These are phyloP conservation scores for Umbelopsis sp. DNA, from an alignment of 192 early-diverging fungal species.

Conservation along the genomic window DNA sequence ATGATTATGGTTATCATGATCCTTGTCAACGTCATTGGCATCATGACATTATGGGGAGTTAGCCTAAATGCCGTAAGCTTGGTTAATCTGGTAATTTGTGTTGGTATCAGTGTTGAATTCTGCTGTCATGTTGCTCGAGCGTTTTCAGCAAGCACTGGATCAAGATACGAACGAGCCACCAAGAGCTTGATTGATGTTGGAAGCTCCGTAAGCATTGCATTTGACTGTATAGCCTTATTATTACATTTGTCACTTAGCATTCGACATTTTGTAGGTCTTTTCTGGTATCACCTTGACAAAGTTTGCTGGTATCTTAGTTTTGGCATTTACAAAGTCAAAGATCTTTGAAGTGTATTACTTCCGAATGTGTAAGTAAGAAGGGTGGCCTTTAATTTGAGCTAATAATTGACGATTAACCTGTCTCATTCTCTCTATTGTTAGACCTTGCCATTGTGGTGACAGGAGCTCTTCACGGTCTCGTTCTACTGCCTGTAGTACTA, in stretches of 20 bases:
- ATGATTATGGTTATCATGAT: conserved; percentile 62
- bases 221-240: no score
- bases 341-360: conserved; percentile 75
- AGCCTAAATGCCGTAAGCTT: conserved; percentile 65
- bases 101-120: conserved; percentile 71
- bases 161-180: conserved; percentile 44
- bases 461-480: conserved; percentile 60
- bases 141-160: conserved; percentile 52
- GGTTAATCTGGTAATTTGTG: conserved; percentile 67
- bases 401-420: background rate
- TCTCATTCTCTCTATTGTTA: background rate
- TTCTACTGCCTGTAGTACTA: conserved; percentile 60
- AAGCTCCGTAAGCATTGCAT: conserved; percentile 49
- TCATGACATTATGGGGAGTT: conserved; percentile 58
- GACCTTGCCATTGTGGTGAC: conserved; percentile 60
- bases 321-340: conserved; percentile 67
- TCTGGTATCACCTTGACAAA: conserved; percentile 67
- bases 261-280: conserved; percentile 51
- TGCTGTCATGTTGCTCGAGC: conserved; percentile 65
- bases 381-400: background rate
- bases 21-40: conserved; percentile 55
- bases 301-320: conserved; percentile 63
- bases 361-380: conserved; percentile 52
- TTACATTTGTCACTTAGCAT: no score
- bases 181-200: conserved; percentile 58